A percentile compares a stretch with the other conserved stretches of the same genome.
phyloP scores from a whole-genome alignment of 192 early-diverging fungal genomes.

The Coemansia sp. region DNA sequence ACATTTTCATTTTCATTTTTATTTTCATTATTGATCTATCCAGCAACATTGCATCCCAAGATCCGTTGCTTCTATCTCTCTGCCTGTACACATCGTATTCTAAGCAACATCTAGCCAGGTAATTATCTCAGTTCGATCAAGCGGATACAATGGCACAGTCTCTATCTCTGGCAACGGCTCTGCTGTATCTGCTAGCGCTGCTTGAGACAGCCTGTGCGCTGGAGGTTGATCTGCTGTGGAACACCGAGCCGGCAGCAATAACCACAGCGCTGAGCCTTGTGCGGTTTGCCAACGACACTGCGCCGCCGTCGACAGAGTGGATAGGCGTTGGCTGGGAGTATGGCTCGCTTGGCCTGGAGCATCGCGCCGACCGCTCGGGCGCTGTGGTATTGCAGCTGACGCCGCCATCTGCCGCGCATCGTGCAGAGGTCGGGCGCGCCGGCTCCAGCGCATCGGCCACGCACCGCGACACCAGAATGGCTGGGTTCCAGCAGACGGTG shows the following conservation, averaged over 20 bases:
- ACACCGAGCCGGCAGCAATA: constrained; percentile 16
- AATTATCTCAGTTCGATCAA: no score
- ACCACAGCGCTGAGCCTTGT: constrained; percentile 36
- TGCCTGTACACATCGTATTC: no score
- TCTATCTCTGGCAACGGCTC: not conserved
- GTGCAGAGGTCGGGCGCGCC: constrained; percentile 24
- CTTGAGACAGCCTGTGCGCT: not conserved
- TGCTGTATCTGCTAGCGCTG: not conserved
- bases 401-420: constrained; percentile 24
- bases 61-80: no score
- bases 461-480: constrained; percentile 16
- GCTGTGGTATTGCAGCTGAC: constrained; percentile 36
- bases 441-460: constrained; percentile 14
- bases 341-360: constrained; percentile 39
- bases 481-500: constrained; percentile 24
- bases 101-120: no score
- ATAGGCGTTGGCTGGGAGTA: constrained; percentile 35
- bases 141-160: not conserved
- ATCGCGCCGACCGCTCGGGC: constrained; percentile 14
- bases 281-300: constrained; percentile 38
- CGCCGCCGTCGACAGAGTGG: constrained; percentile 44
- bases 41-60: no score
- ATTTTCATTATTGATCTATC: no score
- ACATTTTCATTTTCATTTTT: no score
- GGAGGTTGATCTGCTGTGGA: constrained; percentile 44